Evolutionary conservation across 306 rosid genomes (phyloP).

Genomic region (Trifolium dubium): DNA sequence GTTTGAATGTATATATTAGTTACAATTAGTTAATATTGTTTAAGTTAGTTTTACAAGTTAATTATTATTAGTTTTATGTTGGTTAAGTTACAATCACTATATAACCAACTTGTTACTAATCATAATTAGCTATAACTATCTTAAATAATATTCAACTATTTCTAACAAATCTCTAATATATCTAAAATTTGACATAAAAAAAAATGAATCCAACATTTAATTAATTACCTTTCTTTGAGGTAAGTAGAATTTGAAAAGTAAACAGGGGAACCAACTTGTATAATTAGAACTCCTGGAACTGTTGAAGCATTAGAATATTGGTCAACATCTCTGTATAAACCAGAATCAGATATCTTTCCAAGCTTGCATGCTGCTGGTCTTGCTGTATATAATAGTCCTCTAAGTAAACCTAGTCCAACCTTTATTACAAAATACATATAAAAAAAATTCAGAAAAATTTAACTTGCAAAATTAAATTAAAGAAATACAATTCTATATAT

Average conservation of each 20-base stretch:
- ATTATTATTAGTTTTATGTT: too few species aligned
- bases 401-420: conserved; percentile 70
- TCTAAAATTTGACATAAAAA: too few species aligned
- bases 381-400: conserved; percentile 83
- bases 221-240: conserved; percentile 70
- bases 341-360: conserved; percentile 62
- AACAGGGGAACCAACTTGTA: conserved; percentile 88
- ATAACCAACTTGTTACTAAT: too few species aligned
- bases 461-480: neutral
- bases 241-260: conserved; percentile 77
- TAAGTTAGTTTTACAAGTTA: too few species aligned
- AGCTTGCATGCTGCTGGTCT: conserved; percentile 83
- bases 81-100: too few species aligned
- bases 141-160: too few species aligned
- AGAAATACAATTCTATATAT: neutral
- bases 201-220: neutral
- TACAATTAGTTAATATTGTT: too few species aligned
- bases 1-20: neutral
- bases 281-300: conserved; percentile 54
- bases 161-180: too few species aligned
- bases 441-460: neutral
- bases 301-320: conserved; percentile 59
- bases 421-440: conserved; percentile 35
- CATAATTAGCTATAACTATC: too few species aligned
- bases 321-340: conserved; percentile 64